Evolutionary conservation across 306 rosid species (phyloP), one percentile per base, ranked within the genome.

Genomic region (Dalbergia cochinchinensis): DNA sequence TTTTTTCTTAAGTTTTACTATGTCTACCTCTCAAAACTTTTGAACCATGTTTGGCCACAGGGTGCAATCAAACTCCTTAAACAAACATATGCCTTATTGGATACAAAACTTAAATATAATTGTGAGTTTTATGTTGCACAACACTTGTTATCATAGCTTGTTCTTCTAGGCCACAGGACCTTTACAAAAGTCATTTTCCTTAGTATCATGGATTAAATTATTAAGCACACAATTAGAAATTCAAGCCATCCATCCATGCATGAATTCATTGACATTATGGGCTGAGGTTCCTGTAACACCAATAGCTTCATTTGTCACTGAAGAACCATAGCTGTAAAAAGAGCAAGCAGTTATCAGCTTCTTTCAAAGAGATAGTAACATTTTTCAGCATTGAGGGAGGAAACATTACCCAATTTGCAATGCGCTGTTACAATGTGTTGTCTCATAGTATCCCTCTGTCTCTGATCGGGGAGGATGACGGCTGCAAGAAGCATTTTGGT

Each of bases 321-420:
- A 68, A 33, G 86, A 70, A 83, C 61, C 53, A 41, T 80, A 86
- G 45, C 86, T 83, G 77, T 42, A 50, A n/a, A 77, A 4, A 78
- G 18, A 19, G 65, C 4, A 82, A 51, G 41, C 7, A 15, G 16
- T 13, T 50, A 73, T 80, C 41, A 73, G 15, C 67, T 48, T 61
- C 62, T 55, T 62, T 11, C 16, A 59, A 69, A 35, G 50, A 22
- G 4, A 11, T 42, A 37, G 1, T 4, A 37, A 37, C 41, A 37
- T 37, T 37, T 42, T 1, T 3, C 2, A 6, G 31, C 7, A 53
- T 60, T 20, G 4, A 47, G 8, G 57, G 18, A 53, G 14, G 68
- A 80, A 68, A 64, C 6, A 53, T 72, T 89, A 92, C 95, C 95
- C 85, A 39, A 87, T 86, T 44, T 83, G 85, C 85, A 86, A 74